Base-by-base conservation (phyloP, 768 basidiomycete species). In the Mycena rebaudengoi region DNA sequence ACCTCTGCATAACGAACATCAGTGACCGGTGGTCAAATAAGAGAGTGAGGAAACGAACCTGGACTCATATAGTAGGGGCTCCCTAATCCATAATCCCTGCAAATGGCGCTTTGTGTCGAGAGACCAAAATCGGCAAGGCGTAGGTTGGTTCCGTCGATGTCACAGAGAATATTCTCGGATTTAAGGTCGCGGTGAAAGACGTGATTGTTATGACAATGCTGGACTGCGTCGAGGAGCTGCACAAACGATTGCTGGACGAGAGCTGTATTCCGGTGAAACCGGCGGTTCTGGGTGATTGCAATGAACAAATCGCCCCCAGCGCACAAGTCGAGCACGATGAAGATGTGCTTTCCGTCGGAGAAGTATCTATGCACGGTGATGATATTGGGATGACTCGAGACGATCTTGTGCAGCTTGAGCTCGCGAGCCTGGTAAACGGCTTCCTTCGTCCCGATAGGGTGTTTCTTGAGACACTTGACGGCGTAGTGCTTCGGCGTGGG, bases 151-250 rank as follows among this genome's bases (percentile, higher is more conserved):
- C 89, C 88, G 51, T 75, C 86, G 70, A 74, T 76, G 62, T 74
- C 83, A 70, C 86, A 88, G 35, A 95, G 77, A 26, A 94, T 82
- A 73, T 90, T 94, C 73, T 95, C 94, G 0, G 94, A 94, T 75
- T 96, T 95, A 70, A 96, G 84, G 70, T 95, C 93, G 25, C 94
- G 90, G 76, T 96, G 95, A 71, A 85, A 94, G 64, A 96, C 86
- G 11, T 88, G 86, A 40, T 81, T 80, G 40, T 79, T 73, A 70
- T 96, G 93, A 70, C 91, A 93, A 72, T 90, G 83, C 49, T 89
- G 83, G 41, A 96, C 86, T 1, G 91, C 91, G 66, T 94, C 91
- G 52, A 96, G 77, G 50, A 96, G 85, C 71, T 95, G 89, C n/a
- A 92, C 65, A 75, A 93, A 95, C 35, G 88, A 84, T 29, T 75